Conservation (phyloP, 2,329 filamentous ascomycete species). For the Fusarium ambrosium region DNA sequence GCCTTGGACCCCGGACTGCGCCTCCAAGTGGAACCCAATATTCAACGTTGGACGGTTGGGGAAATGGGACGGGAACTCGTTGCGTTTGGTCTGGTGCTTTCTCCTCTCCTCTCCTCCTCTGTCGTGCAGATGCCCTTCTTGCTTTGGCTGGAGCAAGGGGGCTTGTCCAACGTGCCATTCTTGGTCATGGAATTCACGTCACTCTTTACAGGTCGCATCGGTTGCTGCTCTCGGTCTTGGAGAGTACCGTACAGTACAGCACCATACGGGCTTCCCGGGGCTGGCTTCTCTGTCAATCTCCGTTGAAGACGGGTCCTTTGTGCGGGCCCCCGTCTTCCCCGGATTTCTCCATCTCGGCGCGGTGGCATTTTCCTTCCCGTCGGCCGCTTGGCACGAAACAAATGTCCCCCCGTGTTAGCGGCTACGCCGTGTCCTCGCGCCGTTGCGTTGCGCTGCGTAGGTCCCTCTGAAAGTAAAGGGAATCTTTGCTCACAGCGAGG, state of each 20-base stretch:
- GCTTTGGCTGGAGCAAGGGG: background rate
- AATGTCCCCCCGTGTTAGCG: slow-evolving; percentile 17
- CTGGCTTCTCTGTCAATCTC: background rate
- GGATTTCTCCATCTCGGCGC: slow-evolving; percentile 33
- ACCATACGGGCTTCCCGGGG: background rate
- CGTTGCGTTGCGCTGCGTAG: slow-evolving; percentile 10
- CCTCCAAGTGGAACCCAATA: background rate
- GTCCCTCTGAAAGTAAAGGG: background rate
- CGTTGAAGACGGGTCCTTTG: background rate
- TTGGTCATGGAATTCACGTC: background rate
- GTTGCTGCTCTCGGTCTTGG: background rate
- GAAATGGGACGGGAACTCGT: slow-evolving; percentile 1
- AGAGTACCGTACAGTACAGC: background rate
- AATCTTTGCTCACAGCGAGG: slow-evolving; percentile 3
- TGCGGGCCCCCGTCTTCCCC: slow-evolving; percentile 25
- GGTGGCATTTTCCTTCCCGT: slow-evolving; percentile 28
- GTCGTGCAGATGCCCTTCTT: background rate
- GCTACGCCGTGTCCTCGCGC: slow-evolving; percentile 20
- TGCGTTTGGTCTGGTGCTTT: background rate
- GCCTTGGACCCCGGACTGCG: background rate
- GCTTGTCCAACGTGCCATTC: background rate
- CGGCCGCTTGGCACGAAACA: slow-evolving; percentile 10
- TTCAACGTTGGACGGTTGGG: slow-evolving; percentile 2
- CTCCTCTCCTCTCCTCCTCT: background rate
- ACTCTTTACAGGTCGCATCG: background rate